A percentile compares a stretch with the other conserved stretches of the same genome.
Conservation (phyloP, 139 green algal genomes). For the Gonium pectorale region DNA sequence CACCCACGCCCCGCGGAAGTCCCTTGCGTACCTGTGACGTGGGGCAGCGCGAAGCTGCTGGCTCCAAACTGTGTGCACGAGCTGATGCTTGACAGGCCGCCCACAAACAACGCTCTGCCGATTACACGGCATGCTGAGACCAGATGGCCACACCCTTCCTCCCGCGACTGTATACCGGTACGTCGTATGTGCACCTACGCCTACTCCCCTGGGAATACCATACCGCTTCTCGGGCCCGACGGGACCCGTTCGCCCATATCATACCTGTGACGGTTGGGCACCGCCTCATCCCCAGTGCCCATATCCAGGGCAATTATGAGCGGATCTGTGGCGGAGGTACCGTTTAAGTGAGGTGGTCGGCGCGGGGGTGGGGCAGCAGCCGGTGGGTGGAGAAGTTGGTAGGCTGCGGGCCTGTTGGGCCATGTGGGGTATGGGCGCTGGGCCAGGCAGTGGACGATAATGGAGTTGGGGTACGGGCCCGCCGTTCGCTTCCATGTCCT, state of each 20-base stretch:
- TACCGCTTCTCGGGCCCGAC: background rate
- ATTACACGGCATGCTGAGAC: too few species aligned
- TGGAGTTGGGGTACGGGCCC: background rate
- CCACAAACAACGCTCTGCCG: too few species aligned
- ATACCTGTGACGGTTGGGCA: slow-evolving; percentile 4
- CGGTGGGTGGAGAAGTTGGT: too few species aligned
- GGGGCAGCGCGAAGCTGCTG: background rate
- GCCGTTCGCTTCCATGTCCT: background rate
- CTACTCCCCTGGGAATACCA: background rate
- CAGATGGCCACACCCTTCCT: background rate
- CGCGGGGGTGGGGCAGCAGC: background rate
- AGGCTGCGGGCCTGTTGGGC: too few species aligned
- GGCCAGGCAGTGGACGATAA: background rate
- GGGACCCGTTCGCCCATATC: background rate
- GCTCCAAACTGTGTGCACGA: background rate
- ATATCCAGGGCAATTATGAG: background rate
- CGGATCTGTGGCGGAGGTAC: background rate
- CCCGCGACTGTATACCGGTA: too few species aligned
- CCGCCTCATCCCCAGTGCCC: background rate
- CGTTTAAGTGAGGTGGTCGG: background rate
- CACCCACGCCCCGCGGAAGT: slow-evolving; percentile 3
- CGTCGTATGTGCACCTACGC: background rate
- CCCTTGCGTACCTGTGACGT: background rate
- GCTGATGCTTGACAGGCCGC: background rate
- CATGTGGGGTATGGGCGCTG: too few species aligned